Evolutionary conservation across 768 basidiomycete species (phyloP).

Genomic region (Guyanaporus albipodus): DNA sequence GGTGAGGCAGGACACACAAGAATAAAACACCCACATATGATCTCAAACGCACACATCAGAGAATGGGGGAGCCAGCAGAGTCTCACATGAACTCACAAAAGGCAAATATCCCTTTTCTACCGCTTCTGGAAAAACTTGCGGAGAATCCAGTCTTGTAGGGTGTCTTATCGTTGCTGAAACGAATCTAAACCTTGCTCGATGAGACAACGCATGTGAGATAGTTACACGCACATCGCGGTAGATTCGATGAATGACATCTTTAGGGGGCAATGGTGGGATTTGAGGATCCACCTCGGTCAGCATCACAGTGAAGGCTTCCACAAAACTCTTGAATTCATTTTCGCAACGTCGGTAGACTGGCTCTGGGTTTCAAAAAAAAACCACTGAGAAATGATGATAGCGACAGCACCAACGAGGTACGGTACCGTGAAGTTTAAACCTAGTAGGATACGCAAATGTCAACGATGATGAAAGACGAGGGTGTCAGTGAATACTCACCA

Average conservation of each 20-base stretch:
- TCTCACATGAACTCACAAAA: slow-evolving; percentile 51
- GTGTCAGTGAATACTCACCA: slow-evolving; percentile 44
- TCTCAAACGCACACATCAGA: slow-evolving; percentile 21
- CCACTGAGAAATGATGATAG: background rate
- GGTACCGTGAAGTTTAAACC: slow-evolving; percentile 81
- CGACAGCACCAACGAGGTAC: background rate
- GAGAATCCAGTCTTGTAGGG: slow-evolving; percentile 87
- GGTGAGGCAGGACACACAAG: background rate
- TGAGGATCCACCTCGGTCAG: slow-evolving; percentile 74
- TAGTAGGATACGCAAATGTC: slow-evolving; percentile 34
- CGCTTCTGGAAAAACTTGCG: slow-evolving; percentile 83
- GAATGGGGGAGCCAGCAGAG: background rate
- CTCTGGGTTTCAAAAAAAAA: slow-evolving; percentile 13
- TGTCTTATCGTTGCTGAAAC: slow-evolving; percentile 93
- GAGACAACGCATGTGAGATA: background rate
- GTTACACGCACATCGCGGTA: slow-evolving; percentile 69
- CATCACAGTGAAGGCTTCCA: slow-evolving; percentile 64
- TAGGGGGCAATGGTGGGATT: slow-evolving; percentile 84
- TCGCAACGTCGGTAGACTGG: slow-evolving; percentile 52
- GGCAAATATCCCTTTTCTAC: slow-evolving; percentile 88
- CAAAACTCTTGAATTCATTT: slow-evolving; percentile 84
- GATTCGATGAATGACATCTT: slow-evolving; percentile 89
- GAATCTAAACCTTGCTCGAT: slow-evolving; percentile 44
- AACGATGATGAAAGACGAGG: background rate
- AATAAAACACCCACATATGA: slow-evolving; percentile 13